A percentile compares a stretch with the other conserved stretches of the same genome.
Conservation (phyloP, 768 basidiomycete genomes). For the Boletus barrowsii region DNA sequence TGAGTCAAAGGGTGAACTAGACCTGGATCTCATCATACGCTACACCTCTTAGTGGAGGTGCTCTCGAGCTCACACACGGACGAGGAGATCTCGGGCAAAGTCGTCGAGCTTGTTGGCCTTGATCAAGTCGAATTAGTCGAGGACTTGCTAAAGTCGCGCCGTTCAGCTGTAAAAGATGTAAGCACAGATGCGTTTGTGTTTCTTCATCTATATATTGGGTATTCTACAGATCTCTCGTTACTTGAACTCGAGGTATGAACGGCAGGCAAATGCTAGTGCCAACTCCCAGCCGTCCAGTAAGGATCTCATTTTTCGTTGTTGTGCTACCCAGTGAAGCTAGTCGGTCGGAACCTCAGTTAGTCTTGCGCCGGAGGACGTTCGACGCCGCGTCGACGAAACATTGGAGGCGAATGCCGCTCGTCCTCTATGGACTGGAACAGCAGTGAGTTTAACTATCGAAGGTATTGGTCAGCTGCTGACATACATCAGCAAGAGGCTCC, state of each 20-base stretch:
- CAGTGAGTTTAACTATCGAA: slow-evolving; percentile 38
- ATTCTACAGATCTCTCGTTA: slow-evolving; percentile 16
- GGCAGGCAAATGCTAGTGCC: not conserved
- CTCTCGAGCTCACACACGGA: slow-evolving; percentile 51
- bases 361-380: slow-evolving; percentile 47
- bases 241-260: not conserved
- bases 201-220: not conserved
- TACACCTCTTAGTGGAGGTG: slow-evolving; percentile 30
- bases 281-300: slow-evolving; percentile 8
- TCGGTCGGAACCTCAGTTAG: slow-evolving; percentile 14
- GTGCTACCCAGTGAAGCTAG: not conserved
- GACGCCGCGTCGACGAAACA: slow-evolving; percentile 57
- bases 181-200: slow-evolving; percentile 4
- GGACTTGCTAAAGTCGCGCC: slow-evolving; percentile 63
- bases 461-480: slow-evolving; percentile 2
- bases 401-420: slow-evolving; percentile 61
- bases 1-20: slow-evolving; percentile 14
- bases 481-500: slow-evolving; percentile 45
- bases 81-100: slow-evolving; percentile 73
- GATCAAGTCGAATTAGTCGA: slow-evolving; percentile 78
- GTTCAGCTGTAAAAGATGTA: slow-evolving; percentile 48
- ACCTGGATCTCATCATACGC: slow-evolving; percentile 1
- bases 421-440: slow-evolving; percentile 57
- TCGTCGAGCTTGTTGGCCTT: slow-evolving; percentile 80
- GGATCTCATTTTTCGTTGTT: not conserved